Conservation (phyloP, 441 rosid species). For the Corymbia citriodora region DNA sequence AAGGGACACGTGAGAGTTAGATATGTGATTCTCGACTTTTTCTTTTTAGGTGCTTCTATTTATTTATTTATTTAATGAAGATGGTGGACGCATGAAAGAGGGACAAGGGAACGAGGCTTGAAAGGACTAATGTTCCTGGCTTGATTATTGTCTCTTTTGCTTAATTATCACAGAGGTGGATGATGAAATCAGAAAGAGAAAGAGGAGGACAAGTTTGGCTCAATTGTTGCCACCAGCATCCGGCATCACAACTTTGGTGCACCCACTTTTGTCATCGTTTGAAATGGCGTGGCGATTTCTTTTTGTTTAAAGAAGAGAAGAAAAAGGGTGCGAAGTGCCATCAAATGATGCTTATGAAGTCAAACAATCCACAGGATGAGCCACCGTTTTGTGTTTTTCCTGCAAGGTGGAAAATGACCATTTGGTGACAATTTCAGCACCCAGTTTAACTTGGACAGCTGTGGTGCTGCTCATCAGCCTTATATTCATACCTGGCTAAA, state of each 20-base stretch:
- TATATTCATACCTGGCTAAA: not conserved
- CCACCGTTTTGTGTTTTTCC: not conserved
- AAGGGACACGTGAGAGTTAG: not conserved
- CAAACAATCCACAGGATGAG: not conserved
- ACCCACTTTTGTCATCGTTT: not conserved
- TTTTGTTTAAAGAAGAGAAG: not conserved
- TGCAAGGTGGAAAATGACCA: not conserved
- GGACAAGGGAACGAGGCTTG: not conserved
- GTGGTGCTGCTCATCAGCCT: not conserved
- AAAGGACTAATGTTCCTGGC: not conserved
- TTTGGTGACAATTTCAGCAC: not conserved
- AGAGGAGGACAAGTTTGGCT: not conserved
- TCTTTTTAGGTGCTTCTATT: not conserved
- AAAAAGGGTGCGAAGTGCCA: not conserved
- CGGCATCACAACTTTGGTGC: not conserved
- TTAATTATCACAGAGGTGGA: not conserved
- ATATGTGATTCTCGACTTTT: not conserved
- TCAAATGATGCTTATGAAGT: not conserved
- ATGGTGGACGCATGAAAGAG: not conserved
- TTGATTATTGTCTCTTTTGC: not conserved
- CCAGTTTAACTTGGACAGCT: not conserved
- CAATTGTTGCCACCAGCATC: not conserved
- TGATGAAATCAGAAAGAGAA: not conserved
- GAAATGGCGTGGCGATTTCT: not conserved
- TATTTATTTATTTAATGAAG: not conserved